Conservation (phyloP, 306 rosid species). For the Vigna unguiculata region DNA sequence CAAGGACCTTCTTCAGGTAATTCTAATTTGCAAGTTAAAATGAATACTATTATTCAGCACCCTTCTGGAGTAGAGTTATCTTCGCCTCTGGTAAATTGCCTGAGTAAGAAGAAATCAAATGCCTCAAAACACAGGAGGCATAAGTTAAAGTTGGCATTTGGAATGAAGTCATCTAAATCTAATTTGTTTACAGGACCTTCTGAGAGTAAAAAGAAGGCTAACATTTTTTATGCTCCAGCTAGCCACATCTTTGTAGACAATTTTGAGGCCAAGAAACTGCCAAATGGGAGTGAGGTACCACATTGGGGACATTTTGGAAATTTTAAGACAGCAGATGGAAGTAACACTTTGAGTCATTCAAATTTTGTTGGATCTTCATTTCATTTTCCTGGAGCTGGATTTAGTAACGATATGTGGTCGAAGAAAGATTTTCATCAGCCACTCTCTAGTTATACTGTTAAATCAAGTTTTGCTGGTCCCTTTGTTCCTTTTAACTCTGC, state of each 20-base stretch:
- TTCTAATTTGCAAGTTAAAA: constrained; percentile 33
- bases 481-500: constrained; percentile 42
- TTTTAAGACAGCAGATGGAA: constrained; percentile 43
- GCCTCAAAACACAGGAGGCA: constrained; percentile 44
- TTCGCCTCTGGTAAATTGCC: constrained; percentile 43
- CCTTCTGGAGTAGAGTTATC: constrained; percentile 40
- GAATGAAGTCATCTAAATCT: constrained; percentile 49
- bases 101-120: constrained; percentile 49
- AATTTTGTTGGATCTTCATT: constrained; percentile 29
- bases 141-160: constrained; percentile 51
- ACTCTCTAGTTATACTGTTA: neutral
- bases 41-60: constrained; percentile 33
- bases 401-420: constrained; percentile 38
- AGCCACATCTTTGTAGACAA: constrained; percentile 38
- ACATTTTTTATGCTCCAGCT: constrained; percentile 45
- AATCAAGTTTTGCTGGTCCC: constrained; percentile 41
- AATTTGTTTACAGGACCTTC: constrained; percentile 46
- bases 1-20: constrained; percentile 39
- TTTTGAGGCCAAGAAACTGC: constrained; percentile 46
- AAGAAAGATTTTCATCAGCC: constrained; percentile 42
- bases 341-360: constrained; percentile 34
- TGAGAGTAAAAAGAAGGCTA: constrained; percentile 55
- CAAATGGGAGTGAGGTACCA: constrained; percentile 52
- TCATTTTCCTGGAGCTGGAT: constrained; percentile 43
- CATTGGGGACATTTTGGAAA: constrained; percentile 38